These are phyloP conservation scores for Sporothrix brasiliensis DNA, from an alignment of 2,329 filamentous ascomycete species.

Conservation along the genomic window DNA sequence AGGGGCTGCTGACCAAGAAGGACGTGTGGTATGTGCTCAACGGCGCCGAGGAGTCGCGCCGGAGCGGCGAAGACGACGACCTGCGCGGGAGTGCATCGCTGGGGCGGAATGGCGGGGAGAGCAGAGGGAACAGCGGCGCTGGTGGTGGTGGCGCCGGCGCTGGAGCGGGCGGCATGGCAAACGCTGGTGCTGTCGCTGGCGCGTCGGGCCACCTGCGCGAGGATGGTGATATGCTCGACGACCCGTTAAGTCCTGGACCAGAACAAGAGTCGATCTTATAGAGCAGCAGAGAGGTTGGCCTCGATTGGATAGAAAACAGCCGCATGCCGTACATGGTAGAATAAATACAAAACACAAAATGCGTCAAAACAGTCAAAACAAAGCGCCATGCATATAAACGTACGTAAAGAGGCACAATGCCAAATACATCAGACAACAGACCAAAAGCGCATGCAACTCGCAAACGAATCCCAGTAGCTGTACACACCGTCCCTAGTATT, in stretches of 20 bases:
- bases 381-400: constrained; percentile 3
- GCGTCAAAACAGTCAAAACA: background rate
- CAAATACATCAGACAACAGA: background rate
- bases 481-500: constrained; percentile 64
- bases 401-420: background rate
- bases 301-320: background rate
- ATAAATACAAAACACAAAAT: background rate
- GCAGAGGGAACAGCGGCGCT: background rate
- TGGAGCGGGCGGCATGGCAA: constrained; percentile 29
- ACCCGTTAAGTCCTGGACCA: constrained; percentile 38
- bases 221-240: constrained; percentile 42
- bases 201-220: constrained; percentile 45
- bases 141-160: background rate
- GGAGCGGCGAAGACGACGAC: constrained; percentile 62
- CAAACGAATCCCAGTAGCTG: background rate
- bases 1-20: constrained; percentile 93
- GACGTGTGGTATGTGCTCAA: constrained; percentile 94
- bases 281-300: background rate
- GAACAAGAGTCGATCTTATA: constrained; percentile 31
- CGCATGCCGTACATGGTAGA: background rate
- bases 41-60: constrained; percentile 66
- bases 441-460: background rate
- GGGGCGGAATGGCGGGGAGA: background rate
- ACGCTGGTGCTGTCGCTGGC: constrained; percentile 34
- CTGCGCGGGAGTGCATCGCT: background rate